These are phyloP conservation scores for Candida methanosorbosa DNA, from an alignment of 805 yeast genomes.

Conservation along the genomic window DNA sequence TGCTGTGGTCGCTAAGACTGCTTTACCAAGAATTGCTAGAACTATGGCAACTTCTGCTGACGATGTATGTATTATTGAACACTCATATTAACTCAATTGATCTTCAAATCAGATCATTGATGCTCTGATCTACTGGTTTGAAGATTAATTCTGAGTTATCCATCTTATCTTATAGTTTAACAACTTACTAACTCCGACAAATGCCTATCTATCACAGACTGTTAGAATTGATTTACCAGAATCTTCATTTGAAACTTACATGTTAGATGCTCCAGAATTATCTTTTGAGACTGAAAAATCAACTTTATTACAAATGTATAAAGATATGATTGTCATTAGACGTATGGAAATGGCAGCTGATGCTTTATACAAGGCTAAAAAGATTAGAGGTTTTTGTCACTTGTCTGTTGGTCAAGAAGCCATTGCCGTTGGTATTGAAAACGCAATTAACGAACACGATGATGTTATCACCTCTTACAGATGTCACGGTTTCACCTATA, in stretches of 20 bases:
- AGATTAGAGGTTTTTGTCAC: slow-evolving; percentile 98
- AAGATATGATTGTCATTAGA: slow-evolving; percentile 88
- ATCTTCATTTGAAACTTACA: slow-evolving; percentile 77
- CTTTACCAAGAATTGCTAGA: too few species aligned
- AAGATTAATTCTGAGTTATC: too few species aligned
- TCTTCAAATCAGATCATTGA: too few species aligned
- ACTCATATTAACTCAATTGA: too few species aligned
- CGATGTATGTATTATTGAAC: slow-evolving; percentile 19
- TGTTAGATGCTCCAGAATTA: slow-evolving; percentile 64
- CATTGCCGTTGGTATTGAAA: slow-evolving; percentile 96
- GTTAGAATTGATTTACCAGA: slow-evolving; percentile 60
- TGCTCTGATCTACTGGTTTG: too few species aligned
- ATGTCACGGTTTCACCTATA: slow-evolving; percentile 97
- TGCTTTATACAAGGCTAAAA: slow-evolving; percentile 96
- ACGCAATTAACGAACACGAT: slow-evolving; percentile 80
- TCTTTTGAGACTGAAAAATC: slow-evolving; percentile 73
- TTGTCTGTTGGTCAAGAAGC: slow-evolving; percentile 98
- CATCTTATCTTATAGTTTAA: too few species aligned
- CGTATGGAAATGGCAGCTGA: slow-evolving; percentile 99
- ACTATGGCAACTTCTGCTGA: slow-evolving; percentile 23
- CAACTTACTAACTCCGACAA: too few species aligned
- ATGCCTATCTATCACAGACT: slow-evolving; percentile 14
- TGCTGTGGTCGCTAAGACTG: too few species aligned
- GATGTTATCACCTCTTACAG: slow-evolving; percentile 94
- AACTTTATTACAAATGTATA: slow-evolving; percentile 83